phyloP scores from a whole-genome alignment of 2,329 filamentous ascomycete genomes.

The Fusarium illudens region DNA sequence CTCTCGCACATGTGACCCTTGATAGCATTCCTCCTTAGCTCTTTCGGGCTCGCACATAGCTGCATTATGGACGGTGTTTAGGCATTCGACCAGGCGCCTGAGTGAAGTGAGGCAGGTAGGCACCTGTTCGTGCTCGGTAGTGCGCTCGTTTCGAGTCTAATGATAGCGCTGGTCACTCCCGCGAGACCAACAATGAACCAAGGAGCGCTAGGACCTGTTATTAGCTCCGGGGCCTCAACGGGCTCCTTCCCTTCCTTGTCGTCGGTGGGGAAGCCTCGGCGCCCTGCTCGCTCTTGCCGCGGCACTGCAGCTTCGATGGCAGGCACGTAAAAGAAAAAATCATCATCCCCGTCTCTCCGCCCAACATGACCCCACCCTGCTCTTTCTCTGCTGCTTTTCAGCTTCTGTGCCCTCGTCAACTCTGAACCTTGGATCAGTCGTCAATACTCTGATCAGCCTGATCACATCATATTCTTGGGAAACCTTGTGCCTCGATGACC shows the following conservation, averaged over 20 bases:
- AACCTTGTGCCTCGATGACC: not conserved
- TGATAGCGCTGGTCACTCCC: constrained; percentile 9
- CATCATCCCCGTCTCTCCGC: not conserved
- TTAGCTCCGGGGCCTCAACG: constrained; percentile 6
- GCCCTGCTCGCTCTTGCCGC: constrained; percentile 33
- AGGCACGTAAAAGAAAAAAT: constrained; percentile 1
- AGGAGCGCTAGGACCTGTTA: constrained; percentile 14
- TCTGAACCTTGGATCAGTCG: not conserved
- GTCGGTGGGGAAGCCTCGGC: constrained; percentile 16
- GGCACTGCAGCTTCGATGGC: constrained; percentile 18
- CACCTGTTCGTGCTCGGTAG: constrained; percentile 1
- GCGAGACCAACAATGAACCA: constrained; percentile 10
- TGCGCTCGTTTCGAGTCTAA: constrained; percentile 10
- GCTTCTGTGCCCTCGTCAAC: not conserved
- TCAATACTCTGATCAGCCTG: not conserved
- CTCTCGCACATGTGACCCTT: not conserved
- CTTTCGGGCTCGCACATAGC: not conserved
- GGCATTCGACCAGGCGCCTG: not conserved
- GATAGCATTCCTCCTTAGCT: not conserved
- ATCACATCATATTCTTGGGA: not conserved
- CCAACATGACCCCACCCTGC: constrained; percentile 3
- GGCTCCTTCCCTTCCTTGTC: constrained; percentile 21
- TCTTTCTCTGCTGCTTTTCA: constrained; percentile 7
- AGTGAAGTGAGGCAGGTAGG: not conserved
- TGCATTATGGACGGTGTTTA: not conserved